Base-by-base conservation (phyloP, 768 basidiomycete species). In the Coprinopsis marcescibilis region DNA sequence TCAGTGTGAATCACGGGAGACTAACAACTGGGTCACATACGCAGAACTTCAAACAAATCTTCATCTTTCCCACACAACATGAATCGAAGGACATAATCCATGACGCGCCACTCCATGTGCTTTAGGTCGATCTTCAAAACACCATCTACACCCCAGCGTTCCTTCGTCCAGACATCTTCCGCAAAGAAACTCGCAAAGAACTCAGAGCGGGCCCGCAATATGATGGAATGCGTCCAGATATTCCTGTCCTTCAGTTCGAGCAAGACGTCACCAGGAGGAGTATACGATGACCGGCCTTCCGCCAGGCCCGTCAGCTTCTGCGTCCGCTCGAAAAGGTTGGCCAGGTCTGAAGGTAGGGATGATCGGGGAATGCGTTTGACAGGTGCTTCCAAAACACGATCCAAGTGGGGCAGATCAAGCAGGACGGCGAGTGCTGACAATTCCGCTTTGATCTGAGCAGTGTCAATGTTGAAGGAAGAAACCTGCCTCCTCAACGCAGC, bases 111-210 rank as follows among this genome's bases (percentile, higher is more conserved):
- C 21, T 67, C 65, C 49, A 91, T 55, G 63, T 96, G 92, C 48
- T 60, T 61, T 69, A 97, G 67, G 54, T 89, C 65, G 34, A 98
- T 64, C n/a, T 64, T 62, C 6, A 95, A 55, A 10, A 72, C 65
- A 1, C 82, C 85, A 4, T 55, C 59, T 14, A 44, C 61, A 50
- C 67, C 68, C 71, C 81, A 77, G 23, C 92, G 73, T 29, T 72
- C 69, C 20, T 45, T 57, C 11, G 88, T 89, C 94, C 96, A 99
- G 26, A 80, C 88, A 13, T 71, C 66, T 55, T 92, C 82, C 33
- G 80, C 80, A 60, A 95, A 92, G 65, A 99, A 85, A 25, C 77
- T 77, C 8, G 80, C 68, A 59, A 99, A 97, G 56, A 96, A 85
- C 2, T 78, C 75, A 19, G 86, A 92, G 1, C 94, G 78, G 0